Conservation (phyloP, 148 eudicot species). For the Camellia japonica region DNA sequence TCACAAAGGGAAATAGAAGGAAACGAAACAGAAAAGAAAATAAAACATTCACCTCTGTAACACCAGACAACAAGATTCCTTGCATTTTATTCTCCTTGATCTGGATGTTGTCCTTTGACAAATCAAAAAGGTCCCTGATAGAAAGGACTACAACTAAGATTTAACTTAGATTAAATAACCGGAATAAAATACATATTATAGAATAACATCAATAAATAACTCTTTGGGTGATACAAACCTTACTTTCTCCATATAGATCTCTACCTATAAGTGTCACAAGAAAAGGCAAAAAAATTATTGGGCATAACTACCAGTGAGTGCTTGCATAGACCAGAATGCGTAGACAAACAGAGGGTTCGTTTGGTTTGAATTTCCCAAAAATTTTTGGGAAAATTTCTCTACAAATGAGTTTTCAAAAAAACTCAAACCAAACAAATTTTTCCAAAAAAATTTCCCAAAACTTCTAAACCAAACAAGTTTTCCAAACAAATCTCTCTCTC, state of each 20-base stretch:
- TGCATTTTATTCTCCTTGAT: constrained; percentile 80
- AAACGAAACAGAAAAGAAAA: not conserved
- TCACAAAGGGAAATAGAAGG: not conserved
- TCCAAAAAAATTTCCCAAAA: too few species aligned
- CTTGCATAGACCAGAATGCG: not conserved
- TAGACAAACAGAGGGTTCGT: not conserved
- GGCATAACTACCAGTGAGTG: not conserved
- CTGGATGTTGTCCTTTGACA: constrained; percentile 83
- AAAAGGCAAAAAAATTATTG: not conserved
- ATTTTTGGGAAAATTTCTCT: too few species aligned
- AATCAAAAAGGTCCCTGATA: constrained; percentile 86
- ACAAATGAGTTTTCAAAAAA: too few species aligned
- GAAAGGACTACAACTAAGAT: constrained; percentile 15
- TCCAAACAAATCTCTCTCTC: too few species aligned
- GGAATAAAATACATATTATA: not conserved
- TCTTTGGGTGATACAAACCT: constrained; percentile 52
- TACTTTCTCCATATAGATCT: constrained; percentile 95
- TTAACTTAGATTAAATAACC: not conserved
- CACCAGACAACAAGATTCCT: constrained; percentile 72
- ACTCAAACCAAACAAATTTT: too few species aligned
- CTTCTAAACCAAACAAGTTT: too few species aligned
- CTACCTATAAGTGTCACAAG: constrained; percentile 52
- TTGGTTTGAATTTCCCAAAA: too few species aligned
- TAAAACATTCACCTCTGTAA: constrained; percentile 56
- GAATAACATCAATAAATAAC: not conserved